Conservation (phyloP, 2,329 filamentous ascomycete species). For the Sarocladium oryzae region DNA sequence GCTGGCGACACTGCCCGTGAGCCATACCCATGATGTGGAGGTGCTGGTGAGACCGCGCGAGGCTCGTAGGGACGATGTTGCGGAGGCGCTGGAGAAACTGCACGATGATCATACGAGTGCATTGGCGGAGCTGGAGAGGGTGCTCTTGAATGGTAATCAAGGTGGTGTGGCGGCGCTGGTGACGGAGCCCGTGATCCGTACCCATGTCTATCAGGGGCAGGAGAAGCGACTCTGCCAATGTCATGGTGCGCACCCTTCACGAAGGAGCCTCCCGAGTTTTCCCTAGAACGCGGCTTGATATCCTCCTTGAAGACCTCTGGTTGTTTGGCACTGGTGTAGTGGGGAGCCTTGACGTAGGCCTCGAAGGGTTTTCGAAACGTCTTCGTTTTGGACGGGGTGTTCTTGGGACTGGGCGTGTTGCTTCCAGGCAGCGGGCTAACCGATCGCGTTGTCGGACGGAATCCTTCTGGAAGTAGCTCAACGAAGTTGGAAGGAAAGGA, state of each 20-base stretch:
- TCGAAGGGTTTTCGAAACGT: conserved; percentile 62
- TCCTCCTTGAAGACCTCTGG: conserved; percentile 49
- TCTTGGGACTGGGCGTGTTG: conserved; percentile 47
- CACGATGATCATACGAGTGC: conserved; percentile 18
- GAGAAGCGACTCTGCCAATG: conserved; percentile 19
- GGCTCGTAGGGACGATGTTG: conserved; percentile 16
- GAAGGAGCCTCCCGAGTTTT: conserved; percentile 36
- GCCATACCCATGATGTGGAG: conserved; percentile 19
- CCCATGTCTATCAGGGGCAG: conserved; percentile 13
- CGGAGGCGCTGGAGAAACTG: conserved; percentile 7
- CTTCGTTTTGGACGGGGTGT: conserved; percentile 52
- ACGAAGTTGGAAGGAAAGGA: conserved; percentile 98
- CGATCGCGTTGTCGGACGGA: conserved; percentile 64
- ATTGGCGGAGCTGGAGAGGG: conserved; percentile 32
- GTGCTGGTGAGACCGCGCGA: conserved; percentile 29
- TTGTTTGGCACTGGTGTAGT: conserved; percentile 57
- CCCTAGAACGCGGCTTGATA: conserved; percentile 27
- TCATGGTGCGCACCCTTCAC: conserved; percentile 18
- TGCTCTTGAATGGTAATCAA: conserved; percentile 26
- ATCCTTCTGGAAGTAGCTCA: conserved; percentile 76
- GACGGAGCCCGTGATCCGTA: conserved; percentile 31
- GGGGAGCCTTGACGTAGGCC: conserved; percentile 59
- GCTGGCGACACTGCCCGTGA: conserved; percentile 20
- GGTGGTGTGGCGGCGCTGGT: conserved; percentile 25
- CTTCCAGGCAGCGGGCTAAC: conserved; percentile 53